Percentiles rank a stretch among this genome's conserved stretches.
phyloP scores from a whole-genome alignment of 2,329 filamentous ascomycete species.

The Fusarium agapanthi region DNA sequence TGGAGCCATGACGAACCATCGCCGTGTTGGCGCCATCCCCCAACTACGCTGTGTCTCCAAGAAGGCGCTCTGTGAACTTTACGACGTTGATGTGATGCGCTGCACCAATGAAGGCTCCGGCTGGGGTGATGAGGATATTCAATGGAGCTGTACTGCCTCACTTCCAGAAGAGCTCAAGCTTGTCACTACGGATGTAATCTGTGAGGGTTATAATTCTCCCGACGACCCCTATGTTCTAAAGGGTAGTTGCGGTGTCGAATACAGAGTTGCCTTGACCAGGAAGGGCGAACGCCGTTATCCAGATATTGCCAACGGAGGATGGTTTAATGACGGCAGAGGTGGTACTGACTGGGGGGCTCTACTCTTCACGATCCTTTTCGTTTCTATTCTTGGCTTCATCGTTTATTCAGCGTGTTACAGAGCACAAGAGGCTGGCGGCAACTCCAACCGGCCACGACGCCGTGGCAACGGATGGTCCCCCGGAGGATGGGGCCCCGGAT shows the following conservation, averaged over 20 bases:
- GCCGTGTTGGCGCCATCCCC: conserved; percentile 78
- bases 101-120: conserved; percentile 86
- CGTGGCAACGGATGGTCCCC: conserved; percentile 44
- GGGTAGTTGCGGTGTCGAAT: conserved; percentile 93
- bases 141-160: conserved; percentile 84
- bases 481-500: conserved; percentile 50
- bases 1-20: conserved; percentile 72
- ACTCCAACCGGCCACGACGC: conserved; percentile 21
- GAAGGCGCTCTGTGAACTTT: conserved; percentile 70
- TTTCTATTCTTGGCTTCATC: conserved; percentile 68
- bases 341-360: conserved; percentile 49
- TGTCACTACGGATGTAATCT: conserved; percentile 87
- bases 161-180: conserved; percentile 72
- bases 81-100: conserved; percentile 83
- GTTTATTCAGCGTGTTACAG: conserved; percentile 61
- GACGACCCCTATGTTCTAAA: conserved; percentile 89
- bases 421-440: conserved; percentile 11
- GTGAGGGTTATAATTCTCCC: conserved; percentile 82
- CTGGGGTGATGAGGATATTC: conserved; percentile 81
- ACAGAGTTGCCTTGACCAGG: conserved; percentile 80
- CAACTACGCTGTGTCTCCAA: conserved; percentile 81
- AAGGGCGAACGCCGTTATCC: conserved; percentile 78
- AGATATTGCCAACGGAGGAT: conserved; percentile 53
- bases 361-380: conserved; percentile 70
- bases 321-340: conserved; percentile 45